Percentiles rank a stretch among this genome's conserved stretches.
These are phyloP conservation scores for Vitis hybrid DNA, from an alignment of 177 flowering plant genomes.

Conservation along the genomic window DNA sequence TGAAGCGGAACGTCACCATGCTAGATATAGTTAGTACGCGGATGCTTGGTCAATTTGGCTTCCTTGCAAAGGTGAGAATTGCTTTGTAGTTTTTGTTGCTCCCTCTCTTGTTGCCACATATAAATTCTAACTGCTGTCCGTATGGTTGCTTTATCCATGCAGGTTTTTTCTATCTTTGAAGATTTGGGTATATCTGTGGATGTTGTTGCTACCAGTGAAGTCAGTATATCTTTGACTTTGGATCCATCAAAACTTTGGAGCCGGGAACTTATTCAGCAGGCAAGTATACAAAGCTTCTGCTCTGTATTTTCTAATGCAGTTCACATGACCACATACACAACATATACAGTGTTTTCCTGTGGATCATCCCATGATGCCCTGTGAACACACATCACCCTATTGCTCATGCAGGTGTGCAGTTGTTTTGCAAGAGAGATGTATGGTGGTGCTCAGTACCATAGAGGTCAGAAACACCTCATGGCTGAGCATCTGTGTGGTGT, in stretches of 20 bases:
- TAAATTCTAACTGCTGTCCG: neutral
- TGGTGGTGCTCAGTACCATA: no score
- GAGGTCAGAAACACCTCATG: no score
- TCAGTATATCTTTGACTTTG: conserved; percentile 88
- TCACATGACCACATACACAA: no score
- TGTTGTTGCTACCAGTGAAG: conserved; percentile 98
- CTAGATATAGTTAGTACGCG: conserved; percentile 95
- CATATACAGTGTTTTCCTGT: no score
- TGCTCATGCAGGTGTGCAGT: no score
- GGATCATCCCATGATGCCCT: no score
- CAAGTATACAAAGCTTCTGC: conserved; percentile 36
- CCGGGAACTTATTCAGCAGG: conserved; percentile 97
- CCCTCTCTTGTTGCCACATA: no score
- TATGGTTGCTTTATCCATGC: neutral
- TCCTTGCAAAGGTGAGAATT: conserved; percentile 79
- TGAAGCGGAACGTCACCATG: conserved; percentile 95
- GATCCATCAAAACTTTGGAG: conserved; percentile 98
- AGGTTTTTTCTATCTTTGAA: conserved; percentile 93
- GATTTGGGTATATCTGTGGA: conserved; percentile 97
- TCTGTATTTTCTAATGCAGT: no score
- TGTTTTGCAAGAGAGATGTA: no score
- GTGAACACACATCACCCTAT: no score
- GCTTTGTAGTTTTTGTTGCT: neutral
- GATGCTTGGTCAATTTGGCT: conserved; percentile 96
- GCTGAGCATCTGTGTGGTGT: no score